Evolutionary conservation across 179 eudicot species (phyloP), one percentile per base, ranked within the genome.

Genomic region (Silene noctiflora): DNA sequence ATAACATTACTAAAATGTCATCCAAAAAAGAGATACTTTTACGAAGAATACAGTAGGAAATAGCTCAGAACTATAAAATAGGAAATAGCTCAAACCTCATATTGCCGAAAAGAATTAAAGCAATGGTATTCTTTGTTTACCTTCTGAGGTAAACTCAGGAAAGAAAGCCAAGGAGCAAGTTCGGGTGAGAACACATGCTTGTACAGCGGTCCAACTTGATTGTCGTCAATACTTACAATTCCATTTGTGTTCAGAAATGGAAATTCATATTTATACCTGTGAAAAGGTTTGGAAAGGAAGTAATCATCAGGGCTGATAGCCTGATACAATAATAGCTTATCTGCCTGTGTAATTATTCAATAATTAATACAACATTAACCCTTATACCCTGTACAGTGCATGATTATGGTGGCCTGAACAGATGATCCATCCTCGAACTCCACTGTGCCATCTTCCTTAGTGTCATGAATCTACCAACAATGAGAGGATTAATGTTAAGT

Each of bases 151-250:
- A 87, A 66, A 66, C 88, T 86, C 12, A 89, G 70, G 55, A 89
- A 87, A 8, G 87, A 82, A 74, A 89, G 90, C 35, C 74, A 33
- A 12, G 91, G 91, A 79, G 84, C 82, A 67, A 83, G 79, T 33
- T 74, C 53, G 24, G 88, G 91, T 12, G 89, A 85, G 25, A 84
- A 88, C 4, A 81, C 84, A 61, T 88, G 86, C 67, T 84, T 84
- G 85, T 86, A 88, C 21, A 86, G 64, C 7, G 88, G 90, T 64
- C 87, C 89, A 59, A 89, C 89, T 13, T 86, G 83, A 46, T 84
- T 87, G 69, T 89, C 89, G 16, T 87, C 89, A 42, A 89, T 71
- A n/a, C 13, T 87, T 9, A 89, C 85, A 7, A 81, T 81, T 17
- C 85, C 88, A 24, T 87, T 74, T 25, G 87, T 83, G 35, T 84